These are phyloP conservation scores for Canavalia ensiformis DNA, from an alignment of 306 rosid species.

Conservation along the genomic window DNA sequence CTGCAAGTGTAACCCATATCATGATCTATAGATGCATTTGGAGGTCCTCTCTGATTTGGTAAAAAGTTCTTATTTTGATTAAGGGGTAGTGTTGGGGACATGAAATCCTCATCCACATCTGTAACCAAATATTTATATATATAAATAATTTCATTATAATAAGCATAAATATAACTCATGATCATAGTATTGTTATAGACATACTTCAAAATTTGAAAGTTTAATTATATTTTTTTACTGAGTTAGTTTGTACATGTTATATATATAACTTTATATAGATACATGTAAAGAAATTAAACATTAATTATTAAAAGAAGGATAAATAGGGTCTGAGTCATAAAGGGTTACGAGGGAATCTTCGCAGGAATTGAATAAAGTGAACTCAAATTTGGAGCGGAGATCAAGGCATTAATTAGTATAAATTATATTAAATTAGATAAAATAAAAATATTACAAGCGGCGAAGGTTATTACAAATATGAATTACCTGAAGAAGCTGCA, in stretches of 20 bases:
- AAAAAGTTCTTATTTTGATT: constrained; percentile 60
- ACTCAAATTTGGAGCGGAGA: constrained; percentile 50
- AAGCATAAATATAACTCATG: constrained; percentile 31
- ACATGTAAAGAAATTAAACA: not conserved
- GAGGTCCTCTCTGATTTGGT: constrained; percentile 56
- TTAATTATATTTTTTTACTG: not conserved
- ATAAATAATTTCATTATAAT: not conserved
- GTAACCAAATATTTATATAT: constrained; percentile 11
- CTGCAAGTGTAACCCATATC: constrained; percentile 61
- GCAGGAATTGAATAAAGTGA: constrained; percentile 45
- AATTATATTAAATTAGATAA: constrained; percentile 36
- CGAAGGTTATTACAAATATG: constrained; percentile 6
- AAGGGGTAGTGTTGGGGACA: constrained; percentile 58
- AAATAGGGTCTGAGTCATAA: constrained; percentile 54
- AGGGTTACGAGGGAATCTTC: constrained; percentile 59
- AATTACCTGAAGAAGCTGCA: constrained; percentile 83
- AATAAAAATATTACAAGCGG: constrained; percentile 12
- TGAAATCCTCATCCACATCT: constrained; percentile 89
- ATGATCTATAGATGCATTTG: constrained; percentile 60
- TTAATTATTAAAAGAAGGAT: constrained; percentile 30
- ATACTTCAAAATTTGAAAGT: not conserved
- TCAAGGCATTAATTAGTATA: constrained; percentile 41
- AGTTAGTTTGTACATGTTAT: not conserved
- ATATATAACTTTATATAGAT: constrained; percentile 7
- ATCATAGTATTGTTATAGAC: not conserved